Evolutionary conservation across 768 basidiomycete species (phyloP).

Genomic region (Calocera viscosa): DNA sequence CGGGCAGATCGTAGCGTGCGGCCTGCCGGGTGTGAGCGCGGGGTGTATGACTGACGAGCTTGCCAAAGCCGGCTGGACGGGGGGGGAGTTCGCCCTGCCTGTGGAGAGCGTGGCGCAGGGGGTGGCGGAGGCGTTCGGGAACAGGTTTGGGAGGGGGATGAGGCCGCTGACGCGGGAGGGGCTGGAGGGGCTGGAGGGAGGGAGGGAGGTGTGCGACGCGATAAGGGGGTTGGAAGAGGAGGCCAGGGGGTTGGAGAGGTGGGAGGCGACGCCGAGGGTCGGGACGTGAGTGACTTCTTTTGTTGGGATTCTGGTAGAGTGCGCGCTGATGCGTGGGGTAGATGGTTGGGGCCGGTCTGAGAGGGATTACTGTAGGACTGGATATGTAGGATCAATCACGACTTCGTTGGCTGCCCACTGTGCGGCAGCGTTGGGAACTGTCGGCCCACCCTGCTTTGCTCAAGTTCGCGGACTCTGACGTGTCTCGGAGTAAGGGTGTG

Average conservation of each 20-base stretch:
- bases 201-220: constrained; percentile 9
- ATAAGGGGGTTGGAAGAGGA: constrained; percentile 15
- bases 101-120: constrained; percentile 12
- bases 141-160: constrained; percentile 11
- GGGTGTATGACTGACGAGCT: constrained; percentile 30
- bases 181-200: not conserved
- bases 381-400: too few species aligned
- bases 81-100: not conserved
- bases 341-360: too few species aligned
- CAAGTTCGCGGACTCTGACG: too few species aligned
- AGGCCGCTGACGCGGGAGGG: not conserved
- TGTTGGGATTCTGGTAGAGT: not conserved
- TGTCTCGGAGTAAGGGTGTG: too few species aligned
- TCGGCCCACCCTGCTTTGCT: too few species aligned
- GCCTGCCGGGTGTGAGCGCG: constrained; percentile 69
- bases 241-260: constrained; percentile 14
- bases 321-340: too few species aligned
- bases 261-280: not conserved
- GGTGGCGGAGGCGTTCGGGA: constrained; percentile 11
- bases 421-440: too few species aligned
- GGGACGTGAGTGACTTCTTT: not conserved
- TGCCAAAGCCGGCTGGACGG: not conserved
- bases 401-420: too few species aligned
- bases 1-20: constrained; percentile 78
- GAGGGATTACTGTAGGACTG: too few species aligned